These are phyloP conservation scores for Hyphopichia burtonii DNA, from an alignment of 1,139 yeast species.

Conservation along the genomic window DNA sequence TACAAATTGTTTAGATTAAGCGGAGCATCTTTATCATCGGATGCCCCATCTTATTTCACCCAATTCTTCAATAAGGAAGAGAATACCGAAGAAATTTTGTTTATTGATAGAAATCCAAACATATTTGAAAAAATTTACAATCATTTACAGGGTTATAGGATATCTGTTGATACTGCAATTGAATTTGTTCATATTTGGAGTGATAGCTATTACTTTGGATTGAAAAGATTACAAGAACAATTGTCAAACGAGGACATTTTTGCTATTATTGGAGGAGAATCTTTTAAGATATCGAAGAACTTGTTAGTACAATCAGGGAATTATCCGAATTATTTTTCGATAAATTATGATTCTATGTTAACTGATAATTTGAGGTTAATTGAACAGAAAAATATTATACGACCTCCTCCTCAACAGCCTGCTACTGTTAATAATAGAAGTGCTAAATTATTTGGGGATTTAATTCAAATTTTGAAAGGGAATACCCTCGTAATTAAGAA, in stretches of 20 bases:
- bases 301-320: constrained; percentile 62
- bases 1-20: constrained; percentile 56
- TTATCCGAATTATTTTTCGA: constrained; percentile 71
- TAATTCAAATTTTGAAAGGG: constrained; percentile 59
- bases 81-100: constrained; percentile 31
- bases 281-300: constrained; percentile 58
- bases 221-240: constrained; percentile 53
- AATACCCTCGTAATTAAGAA: constrained; percentile 43
- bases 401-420: constrained; percentile 80
- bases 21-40: constrained; percentile 85
- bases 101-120: constrained; percentile 74
- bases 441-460: constrained; percentile 56
- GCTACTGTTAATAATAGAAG: constrained; percentile 53
- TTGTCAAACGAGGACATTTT: constrained; percentile 57
- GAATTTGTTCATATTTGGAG: constrained; percentile 61
- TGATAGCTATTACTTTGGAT: constrained; percentile 74
- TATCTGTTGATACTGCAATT: constrained; percentile 56
- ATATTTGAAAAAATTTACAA: constrained; percentile 64
- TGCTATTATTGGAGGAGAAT: constrained; percentile 58
- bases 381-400: constrained; percentile 41
- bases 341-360: constrained; percentile 53
- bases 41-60: constrained; percentile 67
- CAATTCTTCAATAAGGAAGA: constrained; percentile 31
- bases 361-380: constrained; percentile 44
- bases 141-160: constrained; percentile 78